Conservation (phyloP, 352 stramenopile genomes). For the Pythium phragmitis region DNA sequence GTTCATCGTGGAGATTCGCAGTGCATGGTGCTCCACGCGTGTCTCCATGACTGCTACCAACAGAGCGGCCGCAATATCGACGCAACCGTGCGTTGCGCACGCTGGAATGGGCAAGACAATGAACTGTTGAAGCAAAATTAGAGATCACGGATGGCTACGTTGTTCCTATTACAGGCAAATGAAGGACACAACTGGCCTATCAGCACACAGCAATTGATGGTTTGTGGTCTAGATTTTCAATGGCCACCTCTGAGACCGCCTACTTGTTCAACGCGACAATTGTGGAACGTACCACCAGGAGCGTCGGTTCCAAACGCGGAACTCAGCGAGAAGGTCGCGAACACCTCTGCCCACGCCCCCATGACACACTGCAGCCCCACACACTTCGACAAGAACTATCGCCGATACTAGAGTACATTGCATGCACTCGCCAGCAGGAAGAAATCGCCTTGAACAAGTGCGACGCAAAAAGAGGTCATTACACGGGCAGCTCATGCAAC, state of each 20-base stretch:
- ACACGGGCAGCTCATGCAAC: slow-evolving; percentile 22
- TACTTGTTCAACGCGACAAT: too few species aligned
- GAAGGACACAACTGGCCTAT: background rate
- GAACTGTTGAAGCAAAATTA: background rate
- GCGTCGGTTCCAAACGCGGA: too few species aligned
- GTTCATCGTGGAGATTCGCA: slow-evolving; percentile 6
- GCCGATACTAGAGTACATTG: too few species aligned
- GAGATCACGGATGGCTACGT: background rate
- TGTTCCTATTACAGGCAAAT: background rate
- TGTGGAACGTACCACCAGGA: too few species aligned
- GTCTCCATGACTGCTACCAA: slow-evolving; percentile 17
- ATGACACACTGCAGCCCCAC: too few species aligned
- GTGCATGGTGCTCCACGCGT: slow-evolving; percentile 18
- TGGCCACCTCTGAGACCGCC: too few species aligned
- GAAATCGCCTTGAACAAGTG: background rate
- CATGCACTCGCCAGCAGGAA: background rate
- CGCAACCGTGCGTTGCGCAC: background rate
- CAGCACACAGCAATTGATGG: too few species aligned
- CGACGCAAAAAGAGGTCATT: background rate
- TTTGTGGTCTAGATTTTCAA: too few species aligned
- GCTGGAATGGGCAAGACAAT: background rate
- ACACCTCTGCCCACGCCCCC: too few species aligned
- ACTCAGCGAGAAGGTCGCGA: too few species aligned
- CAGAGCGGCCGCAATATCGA: background rate
- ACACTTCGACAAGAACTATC: too few species aligned